Evolutionary conservation across 345 rosid genomes (phyloP).

Genomic region (Carallia pectinifolia): DNA sequence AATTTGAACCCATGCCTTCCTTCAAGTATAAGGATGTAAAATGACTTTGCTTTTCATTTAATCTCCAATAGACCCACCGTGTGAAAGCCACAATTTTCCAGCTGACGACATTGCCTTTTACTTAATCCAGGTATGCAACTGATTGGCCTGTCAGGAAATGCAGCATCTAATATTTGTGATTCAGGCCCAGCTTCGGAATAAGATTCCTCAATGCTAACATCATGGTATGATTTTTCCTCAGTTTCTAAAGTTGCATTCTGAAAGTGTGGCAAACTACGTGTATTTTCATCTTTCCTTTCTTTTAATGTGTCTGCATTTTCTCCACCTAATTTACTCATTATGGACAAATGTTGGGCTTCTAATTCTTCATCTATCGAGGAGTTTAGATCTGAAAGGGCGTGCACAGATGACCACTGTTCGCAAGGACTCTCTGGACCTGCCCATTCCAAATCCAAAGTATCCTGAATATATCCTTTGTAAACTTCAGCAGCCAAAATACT

Average conservation of each 20-base stretch:
- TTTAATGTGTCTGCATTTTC: background rate
- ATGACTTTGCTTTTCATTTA: slow-evolving; percentile 4
- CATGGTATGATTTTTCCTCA: slow-evolving; percentile 34
- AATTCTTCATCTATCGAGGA: slow-evolving; percentile 27
- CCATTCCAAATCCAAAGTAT: slow-evolving; percentile 41
- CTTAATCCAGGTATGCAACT: slow-evolving; percentile 62
- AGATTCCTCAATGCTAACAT: slow-evolving; percentile 21
- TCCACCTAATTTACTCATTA: slow-evolving; percentile 3
- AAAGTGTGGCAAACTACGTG: slow-evolving; percentile 26
- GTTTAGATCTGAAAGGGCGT: slow-evolving; percentile 31
- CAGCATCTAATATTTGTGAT: slow-evolving; percentile 12
- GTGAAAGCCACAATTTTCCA: slow-evolving; percentile 78
- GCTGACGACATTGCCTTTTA: slow-evolving; percentile 53
- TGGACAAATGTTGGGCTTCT: background rate
- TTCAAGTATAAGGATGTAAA: slow-evolving; percentile 7
- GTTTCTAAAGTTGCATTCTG: slow-evolving; percentile 29
- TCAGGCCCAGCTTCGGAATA: slow-evolving; percentile 14
- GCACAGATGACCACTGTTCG: slow-evolving; percentile 43
- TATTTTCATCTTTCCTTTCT: slow-evolving; percentile 30
- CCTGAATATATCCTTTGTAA: slow-evolving; percentile 33
- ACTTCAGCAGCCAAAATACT: slow-evolving; percentile 35
- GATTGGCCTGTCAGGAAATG: slow-evolving; percentile 54
- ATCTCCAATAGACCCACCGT: slow-evolving; percentile 50
- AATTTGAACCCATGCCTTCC: slow-evolving; percentile 22
- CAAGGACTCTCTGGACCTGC: slow-evolving; percentile 42